These are phyloP conservation scores for Leishmania braziliensis DNA, from an alignment of 208 protist genomes.

Conservation along the genomic window DNA sequence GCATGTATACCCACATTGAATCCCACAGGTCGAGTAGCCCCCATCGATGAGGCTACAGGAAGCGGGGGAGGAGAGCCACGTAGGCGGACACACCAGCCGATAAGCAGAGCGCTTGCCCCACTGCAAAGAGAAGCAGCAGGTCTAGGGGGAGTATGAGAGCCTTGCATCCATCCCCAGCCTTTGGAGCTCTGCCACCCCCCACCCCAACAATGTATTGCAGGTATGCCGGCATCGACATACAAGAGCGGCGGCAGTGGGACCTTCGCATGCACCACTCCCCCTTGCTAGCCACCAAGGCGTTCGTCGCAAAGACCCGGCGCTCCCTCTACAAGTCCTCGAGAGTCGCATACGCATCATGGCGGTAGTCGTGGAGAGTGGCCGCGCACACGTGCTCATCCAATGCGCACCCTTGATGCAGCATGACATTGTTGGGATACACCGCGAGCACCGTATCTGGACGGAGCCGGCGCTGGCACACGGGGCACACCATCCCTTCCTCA, in stretches of 20 bases:
- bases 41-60: background rate
- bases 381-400: constrained; percentile 56
- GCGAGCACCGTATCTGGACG: constrained; percentile 61
- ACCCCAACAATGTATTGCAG: background rate
- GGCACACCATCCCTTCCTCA: constrained; percentile 45
- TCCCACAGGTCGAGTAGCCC: background rate
- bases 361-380: constrained; percentile 37
- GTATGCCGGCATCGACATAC: background rate
- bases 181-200: background rate
- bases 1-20: background rate
- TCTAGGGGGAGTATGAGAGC: background rate
- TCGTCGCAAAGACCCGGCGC: background rate
- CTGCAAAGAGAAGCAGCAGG: background rate
- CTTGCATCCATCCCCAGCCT: background rate
- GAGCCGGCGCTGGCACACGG: constrained; percentile 60
- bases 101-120: background rate
- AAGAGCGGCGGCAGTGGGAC: background rate
- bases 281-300: background rate
- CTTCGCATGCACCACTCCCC: background rate
- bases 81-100: background rate
- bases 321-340: constrained; percentile 26
- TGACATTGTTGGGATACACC: constrained; percentile 62
- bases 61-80: background rate
- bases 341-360: constrained; percentile 27
- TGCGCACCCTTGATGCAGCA: constrained; percentile 73